Percentiles rank a stretch among this genome's conserved stretches.
These are phyloP conservation scores for Phanerochaete sordida DNA, from an alignment of 768 basidiomycete genomes.

Conservation along the genomic window DNA sequence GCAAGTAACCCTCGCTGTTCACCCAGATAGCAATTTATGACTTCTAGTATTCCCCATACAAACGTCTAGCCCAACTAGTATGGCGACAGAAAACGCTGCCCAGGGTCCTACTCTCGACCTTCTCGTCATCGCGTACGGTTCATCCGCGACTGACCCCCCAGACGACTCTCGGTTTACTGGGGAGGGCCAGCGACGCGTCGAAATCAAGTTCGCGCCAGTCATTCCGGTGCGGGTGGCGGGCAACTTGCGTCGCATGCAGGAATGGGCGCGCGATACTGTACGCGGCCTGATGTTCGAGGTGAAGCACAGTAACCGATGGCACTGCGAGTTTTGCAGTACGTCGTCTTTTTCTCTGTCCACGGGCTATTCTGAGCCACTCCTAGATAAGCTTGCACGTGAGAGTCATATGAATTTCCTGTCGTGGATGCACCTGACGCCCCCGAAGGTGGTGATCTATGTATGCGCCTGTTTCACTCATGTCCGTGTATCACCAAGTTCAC, in stretches of 20 bases:
- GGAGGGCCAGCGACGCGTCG: not conserved
- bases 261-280: not conserved
- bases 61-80: no score
- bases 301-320: conserved; percentile 1
- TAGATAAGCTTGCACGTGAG: conserved; percentile 16
- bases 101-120: not conserved
- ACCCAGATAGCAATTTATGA: no score
- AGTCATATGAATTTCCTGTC: conserved; percentile 8
- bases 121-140: conserved; percentile 2
- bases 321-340: conserved; percentile 3
- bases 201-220: not conserved
- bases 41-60: no score
- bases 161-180: not conserved
- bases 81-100: not conserved
- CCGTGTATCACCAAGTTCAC: no score
- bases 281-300: not conserved
- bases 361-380: not conserved
- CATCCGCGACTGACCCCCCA: not conserved
- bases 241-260: not conserved
- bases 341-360: not conserved
- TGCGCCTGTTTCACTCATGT: not conserved
- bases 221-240: not conserved
- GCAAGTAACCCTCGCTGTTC: no score
- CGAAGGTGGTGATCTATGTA: conserved; percentile 12
- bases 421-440: conserved; percentile 12